phyloP scores from a whole-genome alignment of 148 eudicot species.

The Polygonum aviculare region DNA sequence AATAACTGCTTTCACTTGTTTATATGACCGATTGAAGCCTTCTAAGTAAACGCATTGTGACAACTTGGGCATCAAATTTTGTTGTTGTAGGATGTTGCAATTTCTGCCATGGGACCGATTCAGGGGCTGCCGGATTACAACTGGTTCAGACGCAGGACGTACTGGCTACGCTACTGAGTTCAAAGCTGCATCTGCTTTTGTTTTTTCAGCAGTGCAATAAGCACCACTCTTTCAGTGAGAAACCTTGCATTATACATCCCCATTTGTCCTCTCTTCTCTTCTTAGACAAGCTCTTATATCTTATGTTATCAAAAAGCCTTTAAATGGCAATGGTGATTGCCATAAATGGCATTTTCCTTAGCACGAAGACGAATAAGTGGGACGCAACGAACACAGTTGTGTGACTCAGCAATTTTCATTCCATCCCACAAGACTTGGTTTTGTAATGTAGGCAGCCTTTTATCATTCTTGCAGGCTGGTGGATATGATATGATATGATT shows the following conservation, averaged over 20 bases:
- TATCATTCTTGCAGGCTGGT: neutral
- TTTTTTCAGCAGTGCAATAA: neutral
- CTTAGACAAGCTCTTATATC: neutral
- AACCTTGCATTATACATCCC: neutral
- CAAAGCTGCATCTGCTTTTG: neutral
- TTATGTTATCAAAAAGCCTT: neutral
- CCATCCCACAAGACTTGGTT: no score
- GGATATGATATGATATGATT: neutral
- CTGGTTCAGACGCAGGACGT: constrained; percentile 58
- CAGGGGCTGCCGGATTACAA: constrained; percentile 41
- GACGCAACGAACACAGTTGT: neutral
- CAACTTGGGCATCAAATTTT: neutral
- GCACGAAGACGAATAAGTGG: neutral
- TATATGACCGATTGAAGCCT: neutral
- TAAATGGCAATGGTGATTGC: neutral
- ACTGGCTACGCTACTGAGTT: constrained; percentile 39
- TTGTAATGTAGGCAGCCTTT: neutral
- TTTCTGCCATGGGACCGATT: constrained; percentile 44
- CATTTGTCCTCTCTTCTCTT: neutral
- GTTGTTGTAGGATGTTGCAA: constrained; percentile 32
- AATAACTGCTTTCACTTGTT: neutral
- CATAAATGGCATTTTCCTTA: neutral
- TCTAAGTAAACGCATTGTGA: neutral
- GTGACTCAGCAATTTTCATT: neutral
- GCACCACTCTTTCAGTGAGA: no score